These are phyloP conservation scores for Leccinum barrowsii DNA, from an alignment of 768 basidiomycete species.

Conservation along the genomic window DNA sequence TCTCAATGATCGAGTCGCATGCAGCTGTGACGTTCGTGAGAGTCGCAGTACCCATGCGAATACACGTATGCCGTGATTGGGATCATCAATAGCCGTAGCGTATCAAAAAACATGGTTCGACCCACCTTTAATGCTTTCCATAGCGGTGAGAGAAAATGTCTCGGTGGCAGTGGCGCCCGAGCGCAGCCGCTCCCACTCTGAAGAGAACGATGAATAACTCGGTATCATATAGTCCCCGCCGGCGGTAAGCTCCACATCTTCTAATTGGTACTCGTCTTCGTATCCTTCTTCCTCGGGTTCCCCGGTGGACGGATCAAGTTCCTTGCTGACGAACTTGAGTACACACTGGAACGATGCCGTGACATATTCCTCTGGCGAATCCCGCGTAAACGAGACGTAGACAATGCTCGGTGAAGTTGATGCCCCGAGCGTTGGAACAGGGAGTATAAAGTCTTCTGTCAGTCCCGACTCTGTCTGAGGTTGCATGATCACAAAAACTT, in stretches of 20 bases:
- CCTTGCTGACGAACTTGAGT: conserved; percentile 95
- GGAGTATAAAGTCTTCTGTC: conserved; percentile 94
- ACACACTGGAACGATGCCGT: conserved; percentile 85
- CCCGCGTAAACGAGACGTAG: conserved; percentile 92
- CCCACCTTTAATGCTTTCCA: conserved; percentile 92
- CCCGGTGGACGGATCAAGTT: conserved; percentile 92
- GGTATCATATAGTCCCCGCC: conserved; percentile 94
- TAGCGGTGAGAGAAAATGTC: conserved; percentile 87
- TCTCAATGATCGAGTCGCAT: conserved; percentile 92
- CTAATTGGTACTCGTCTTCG: conserved; percentile 96
- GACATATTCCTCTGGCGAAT: conserved; percentile 70
- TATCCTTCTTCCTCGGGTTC: conserved; percentile 99
- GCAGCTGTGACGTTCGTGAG: conserved; percentile 56
- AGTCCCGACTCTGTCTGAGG: conserved; percentile 70
- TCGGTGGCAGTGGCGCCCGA: conserved; percentile 79
- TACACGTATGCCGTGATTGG: conserved; percentile 12
- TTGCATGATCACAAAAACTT: conserved; percentile 91
- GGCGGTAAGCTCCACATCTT: conserved; percentile 91
- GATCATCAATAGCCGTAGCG: conserved; percentile 15
- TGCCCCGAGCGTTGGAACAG: conserved; percentile 64
- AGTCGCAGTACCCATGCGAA: conserved; percentile 11
- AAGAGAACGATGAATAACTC: conserved; percentile 86
- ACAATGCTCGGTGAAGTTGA: conserved; percentile 77
- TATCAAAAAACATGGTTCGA: conserved; percentile 13
- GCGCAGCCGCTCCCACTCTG: conserved; percentile 93